Base-by-base conservation (phyloP, 169 alveolate species). In the Plasmodium yoelii region DNA sequence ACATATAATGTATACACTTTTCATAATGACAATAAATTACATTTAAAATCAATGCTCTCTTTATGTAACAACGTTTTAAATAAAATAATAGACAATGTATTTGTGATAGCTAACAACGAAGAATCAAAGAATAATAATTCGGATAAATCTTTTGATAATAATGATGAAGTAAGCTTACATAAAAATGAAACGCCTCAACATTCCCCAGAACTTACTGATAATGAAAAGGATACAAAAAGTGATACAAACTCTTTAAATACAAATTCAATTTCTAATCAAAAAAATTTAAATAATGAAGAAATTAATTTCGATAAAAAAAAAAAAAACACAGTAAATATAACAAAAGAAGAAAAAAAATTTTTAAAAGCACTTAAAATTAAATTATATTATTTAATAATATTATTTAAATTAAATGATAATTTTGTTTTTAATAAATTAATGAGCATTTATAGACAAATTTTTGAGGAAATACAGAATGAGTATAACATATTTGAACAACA, bases 371-470 rank as follows among this genome's bases (percentile, higher is more conserved):
- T 82, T 19, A 82, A 82, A 68, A 82, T 82, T 42, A 82, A 47
- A 34, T 46, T 67, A 18, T 82, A 82, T 61, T 82, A 82, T 24
- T 60, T 82, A 24, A 56, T 82, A n/a, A 69, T 82, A 53, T 22
- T 82, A 46, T 82, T 67, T 70, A 82, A 82, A 49, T 60, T 82
- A 56, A 82, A 82, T 68, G 90, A 82, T 67, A 82, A 69, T 82
- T 82, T 82, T 57, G 18, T 82, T 67, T 82, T 82, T 70, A 82
- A 82, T 28, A 82, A 82, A 46, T 57, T 82, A 19, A 82, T 82
- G 19, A 47, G 73, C 13, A 82, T 82, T 55, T 82, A 82, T 56
- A 82, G 84, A 19, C 90, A 82, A 60, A 82, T 82, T 26, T 82
- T 56, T 68, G 71, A 82, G 53, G 90, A 82, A 46, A 70, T 82